Percentiles rank a stretch among this genome's conserved stretches.
Evolutionary conservation across 208 protist genomes (phyloP).

Genomic region (Wallacemonas sp.): DNA sequence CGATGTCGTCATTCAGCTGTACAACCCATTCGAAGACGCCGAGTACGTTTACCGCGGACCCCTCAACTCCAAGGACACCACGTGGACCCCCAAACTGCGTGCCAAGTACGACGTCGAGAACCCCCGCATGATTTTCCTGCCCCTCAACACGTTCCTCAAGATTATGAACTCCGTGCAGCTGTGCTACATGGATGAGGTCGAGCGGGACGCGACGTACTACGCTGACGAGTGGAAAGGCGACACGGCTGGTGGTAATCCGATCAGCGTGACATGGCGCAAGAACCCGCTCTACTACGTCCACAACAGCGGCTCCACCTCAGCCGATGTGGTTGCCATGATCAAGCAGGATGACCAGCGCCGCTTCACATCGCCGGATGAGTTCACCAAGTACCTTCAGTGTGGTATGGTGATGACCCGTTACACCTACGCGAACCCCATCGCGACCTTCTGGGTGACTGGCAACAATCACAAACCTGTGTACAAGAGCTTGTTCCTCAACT

Average conservation of each 20-base stretch:
- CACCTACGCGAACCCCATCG: slow-evolving; percentile 39
- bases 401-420: slow-evolving; percentile 59
- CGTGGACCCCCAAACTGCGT: slow-evolving; percentile 42
- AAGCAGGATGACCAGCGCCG: slow-evolving; percentile 68
- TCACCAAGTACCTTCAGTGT: slow-evolving; percentile 65
- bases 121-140: slow-evolving; percentile 42
- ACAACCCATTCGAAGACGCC: slow-evolving; percentile 82
- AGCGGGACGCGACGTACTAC: slow-evolving; percentile 38
- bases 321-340: slow-evolving; percentile 40
- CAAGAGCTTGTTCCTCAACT: slow-evolving; percentile 75
- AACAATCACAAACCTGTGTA: slow-evolving; percentile 75
- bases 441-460: slow-evolving; percentile 71
- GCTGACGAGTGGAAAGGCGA: slow-evolving; percentile 40
- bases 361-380: slow-evolving; percentile 33
- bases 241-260: slow-evolving; percentile 38
- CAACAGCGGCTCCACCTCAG: slow-evolving; percentile 33
- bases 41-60: slow-evolving; percentile 53
- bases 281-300: slow-evolving; percentile 42
- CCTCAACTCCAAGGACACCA: slow-evolving; percentile 39
- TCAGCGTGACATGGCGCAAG: slow-evolving; percentile 37
- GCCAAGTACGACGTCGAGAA: slow-evolving; percentile 38
- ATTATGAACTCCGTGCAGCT: slow-evolving; percentile 45
- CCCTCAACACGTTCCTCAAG: slow-evolving; percentile 35
- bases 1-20: slow-evolving; percentile 66
- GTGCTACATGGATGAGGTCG: slow-evolving; percentile 32